Evolutionary conservation across 345 rosid genomes (phyloP).

Genomic region (Excoecaria agallocha): DNA sequence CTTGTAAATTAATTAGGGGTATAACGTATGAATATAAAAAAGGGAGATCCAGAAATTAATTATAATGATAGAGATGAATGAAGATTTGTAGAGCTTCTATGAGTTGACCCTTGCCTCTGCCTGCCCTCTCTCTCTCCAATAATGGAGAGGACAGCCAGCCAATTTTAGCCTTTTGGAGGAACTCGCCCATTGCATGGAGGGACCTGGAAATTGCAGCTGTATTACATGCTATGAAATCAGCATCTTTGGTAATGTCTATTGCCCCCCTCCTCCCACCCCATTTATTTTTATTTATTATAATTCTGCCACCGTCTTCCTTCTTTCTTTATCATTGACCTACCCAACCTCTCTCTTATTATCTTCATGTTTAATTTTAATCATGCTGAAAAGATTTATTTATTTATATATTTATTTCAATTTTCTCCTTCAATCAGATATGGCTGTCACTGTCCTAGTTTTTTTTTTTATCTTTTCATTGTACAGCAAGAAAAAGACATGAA

Average conservation of each 20-base stretch:
- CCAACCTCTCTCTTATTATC: slow-evolving; percentile 17
- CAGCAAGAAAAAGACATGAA: slow-evolving; percentile 21
- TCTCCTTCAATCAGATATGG: neutral
- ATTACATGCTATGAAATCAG: slow-evolving; percentile 26
- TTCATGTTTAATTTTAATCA: slow-evolving; percentile 8
- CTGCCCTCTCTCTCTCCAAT: slow-evolving; percentile 30
- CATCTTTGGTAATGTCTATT: slow-evolving; percentile 13
- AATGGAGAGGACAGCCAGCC: slow-evolving; percentile 38
- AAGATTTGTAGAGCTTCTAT: neutral
- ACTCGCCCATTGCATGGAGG: slow-evolving; percentile 35
- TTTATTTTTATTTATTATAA: slow-evolving; percentile 13
- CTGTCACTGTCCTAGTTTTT: neutral
- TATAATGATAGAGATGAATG: neutral
- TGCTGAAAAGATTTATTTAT: neutral
- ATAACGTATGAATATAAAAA: neutral
- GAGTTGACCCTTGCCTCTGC: neutral
- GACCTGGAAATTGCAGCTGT: slow-evolving; percentile 28
- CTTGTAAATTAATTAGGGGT: too few relatives aligned
- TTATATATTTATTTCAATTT: neutral
- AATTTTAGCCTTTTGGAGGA: slow-evolving; percentile 40
- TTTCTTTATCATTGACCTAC: slow-evolving; percentile 17
- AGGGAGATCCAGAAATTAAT: neutral
- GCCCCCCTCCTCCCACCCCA: slow-evolving; percentile 22
- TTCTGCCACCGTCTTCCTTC: slow-evolving; percentile 25
- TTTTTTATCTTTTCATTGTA: neutral